Percentiles rank a stretch among this genome's conserved stretches.
These are phyloP conservation scores for Tilletia setariae DNA, from an alignment of 1,284 basidiomycete species.

Conservation along the genomic window DNA sequence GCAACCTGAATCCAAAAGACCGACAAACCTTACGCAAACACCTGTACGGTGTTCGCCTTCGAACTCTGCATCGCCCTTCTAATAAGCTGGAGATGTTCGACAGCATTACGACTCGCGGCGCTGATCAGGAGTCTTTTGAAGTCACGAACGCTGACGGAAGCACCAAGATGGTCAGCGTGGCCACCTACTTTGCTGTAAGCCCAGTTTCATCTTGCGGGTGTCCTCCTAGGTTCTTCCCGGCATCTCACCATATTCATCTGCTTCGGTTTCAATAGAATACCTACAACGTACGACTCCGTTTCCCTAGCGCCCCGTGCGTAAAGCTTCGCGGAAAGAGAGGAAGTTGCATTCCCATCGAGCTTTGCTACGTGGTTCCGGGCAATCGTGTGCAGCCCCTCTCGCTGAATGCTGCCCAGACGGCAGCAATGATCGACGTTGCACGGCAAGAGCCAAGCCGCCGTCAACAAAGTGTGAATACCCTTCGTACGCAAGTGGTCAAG, in stretches of 20 bases:
- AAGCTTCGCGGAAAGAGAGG: constrained; percentile 25
- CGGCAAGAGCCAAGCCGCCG: constrained; percentile 28
- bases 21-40: constrained; percentile 33
- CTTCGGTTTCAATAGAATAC: constrained; percentile 15
- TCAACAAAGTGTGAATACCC: constrained; percentile 27
- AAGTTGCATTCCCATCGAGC: constrained; percentile 36
- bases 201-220: background rate
- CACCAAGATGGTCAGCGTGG: no score
- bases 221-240: background rate
- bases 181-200: background rate
- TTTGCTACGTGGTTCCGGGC: constrained; percentile 28
- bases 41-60: constrained; percentile 29
- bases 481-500: constrained; percentile 27
- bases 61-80: constrained; percentile 32
- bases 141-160: no score
- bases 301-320: constrained; percentile 33
- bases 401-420: constrained; percentile 27
- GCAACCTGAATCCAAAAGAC: constrained; percentile 22
- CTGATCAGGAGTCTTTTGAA: background rate
- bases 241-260: background rate
- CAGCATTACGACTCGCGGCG: background rate
- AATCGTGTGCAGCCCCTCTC: constrained; percentile 31
- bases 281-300: constrained; percentile 32
- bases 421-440: constrained; percentile 31
- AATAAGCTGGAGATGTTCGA: constrained; percentile 35